Evolutionary conservation across 2,329 filamentous ascomycete species (phyloP), one percentile per base, ranked within the genome.

Genomic region (Exophiala aquamarina): DNA sequence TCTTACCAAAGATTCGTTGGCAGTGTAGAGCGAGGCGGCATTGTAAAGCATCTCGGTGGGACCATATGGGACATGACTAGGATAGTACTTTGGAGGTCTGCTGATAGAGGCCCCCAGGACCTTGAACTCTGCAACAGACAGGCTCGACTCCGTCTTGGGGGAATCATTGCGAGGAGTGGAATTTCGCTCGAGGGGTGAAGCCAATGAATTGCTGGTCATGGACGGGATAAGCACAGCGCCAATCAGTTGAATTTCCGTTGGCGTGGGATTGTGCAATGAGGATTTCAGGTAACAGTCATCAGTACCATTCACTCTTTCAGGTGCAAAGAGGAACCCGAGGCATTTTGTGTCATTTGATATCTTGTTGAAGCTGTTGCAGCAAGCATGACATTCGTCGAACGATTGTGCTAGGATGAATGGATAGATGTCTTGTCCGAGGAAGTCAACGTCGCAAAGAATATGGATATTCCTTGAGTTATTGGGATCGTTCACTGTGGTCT

Each of bases 261-360:
- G 39, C 37, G 42, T 31, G 3, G 60, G 55, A 39, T 58, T 31
- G 13, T 53, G 47, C 38, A 63, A 38, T 2, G 50, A 55, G 8
- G 51, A 63, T 32, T 64, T 63, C 19, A 63, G 55, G 40, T 63
- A 63, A 53, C 62, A 64, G 50, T 64, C 52, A 28, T 62, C 56
- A 13, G 55, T 47, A 38, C 52, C 47, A 26, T 50, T 44, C 18
- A 52, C 20, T 14, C 58, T 56, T 18, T 55, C 57, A 5, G 59
- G 59, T 7, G 58, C 54, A 47, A 59, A 64, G 10, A 63, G 45
- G 41, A 59, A 59, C 7, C 60, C 59, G 3, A 50, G 40, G 29
- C 59, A 62, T 20, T 21, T 39, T 34, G 13, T 38, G 9, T 47
- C 51, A 33, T 47, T 28, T 26, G 31, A 33, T 14, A 53, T 46